These are phyloP conservation scores for Tripterygium wilfordii DNA, from an alignment of 177 flowering plant genomes.

Conservation along the genomic window DNA sequence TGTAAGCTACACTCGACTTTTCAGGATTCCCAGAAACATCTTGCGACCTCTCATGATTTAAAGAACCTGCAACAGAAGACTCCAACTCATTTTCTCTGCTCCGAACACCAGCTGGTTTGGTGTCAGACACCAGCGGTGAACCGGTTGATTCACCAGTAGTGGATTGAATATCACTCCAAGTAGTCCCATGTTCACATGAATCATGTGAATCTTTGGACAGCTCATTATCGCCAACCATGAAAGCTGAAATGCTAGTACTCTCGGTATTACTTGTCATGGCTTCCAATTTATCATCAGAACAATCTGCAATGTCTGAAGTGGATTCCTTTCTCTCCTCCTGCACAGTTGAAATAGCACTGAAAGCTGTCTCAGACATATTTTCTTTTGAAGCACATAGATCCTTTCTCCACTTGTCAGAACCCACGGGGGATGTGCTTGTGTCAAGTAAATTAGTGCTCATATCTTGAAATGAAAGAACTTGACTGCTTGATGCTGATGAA, in stretches of 20 bases:
- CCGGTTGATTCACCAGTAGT: too few species aligned
- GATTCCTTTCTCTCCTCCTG: background rate
- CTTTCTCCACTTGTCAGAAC: conserved; percentile 17
- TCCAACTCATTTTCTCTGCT: conserved; percentile 5
- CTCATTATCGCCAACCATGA: background rate
- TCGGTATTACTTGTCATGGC: background rate
- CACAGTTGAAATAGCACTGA: conserved; percentile 4
- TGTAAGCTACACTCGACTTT: conserved; percentile 14
- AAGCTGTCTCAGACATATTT: conserved; percentile 7
- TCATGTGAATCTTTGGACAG: background rate
- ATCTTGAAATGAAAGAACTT: conserved; percentile 8
- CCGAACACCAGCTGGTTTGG: background rate
- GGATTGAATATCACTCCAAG: too few species aligned
- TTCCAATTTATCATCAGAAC: conserved; percentile 4
- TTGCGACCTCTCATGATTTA: conserved; percentile 5
- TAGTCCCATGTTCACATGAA: background rate
- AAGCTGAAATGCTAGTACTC: conserved; percentile 1
- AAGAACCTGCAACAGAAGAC: conserved; percentile 1
- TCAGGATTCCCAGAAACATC: conserved; percentile 10
- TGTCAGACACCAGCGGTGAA: too few species aligned
- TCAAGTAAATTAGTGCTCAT: background rate
- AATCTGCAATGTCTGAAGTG: background rate
- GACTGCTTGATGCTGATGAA: conserved; percentile 9
- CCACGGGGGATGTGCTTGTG: conserved; percentile 4
- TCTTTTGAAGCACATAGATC: conserved; percentile 8